A percentile compares a stretch with the other conserved stretches of the same genome.
Conservation (phyloP, 1,139 yeast species). For the Blastobotrys persicus region DNA sequence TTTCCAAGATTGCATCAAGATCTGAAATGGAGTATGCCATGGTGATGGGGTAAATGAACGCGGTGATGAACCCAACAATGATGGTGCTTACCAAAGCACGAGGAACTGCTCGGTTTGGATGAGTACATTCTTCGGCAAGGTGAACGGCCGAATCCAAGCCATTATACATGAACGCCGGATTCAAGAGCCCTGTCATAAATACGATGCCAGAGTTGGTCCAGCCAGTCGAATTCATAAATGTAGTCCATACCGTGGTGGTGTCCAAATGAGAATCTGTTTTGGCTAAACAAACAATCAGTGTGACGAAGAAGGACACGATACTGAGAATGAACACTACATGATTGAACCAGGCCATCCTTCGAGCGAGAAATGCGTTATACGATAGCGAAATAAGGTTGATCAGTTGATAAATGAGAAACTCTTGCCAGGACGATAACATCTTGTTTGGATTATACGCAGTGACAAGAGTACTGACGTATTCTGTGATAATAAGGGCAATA, state of each 20-base stretch:
- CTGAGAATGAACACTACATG: neutral
- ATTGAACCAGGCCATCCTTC: neutral
- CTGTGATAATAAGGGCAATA: neutral
- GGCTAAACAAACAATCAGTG: neutral
- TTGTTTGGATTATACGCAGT: neutral
- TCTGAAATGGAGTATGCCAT: constrained; percentile 58
- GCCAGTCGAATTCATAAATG: constrained; percentile 53
- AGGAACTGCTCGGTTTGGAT: constrained; percentile 53
- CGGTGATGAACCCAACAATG: constrained; percentile 54
- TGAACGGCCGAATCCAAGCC: constrained; percentile 63
- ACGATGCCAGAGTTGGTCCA: constrained; percentile 56
- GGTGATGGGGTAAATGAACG: constrained; percentile 52
- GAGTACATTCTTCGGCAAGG: constrained; percentile 55
- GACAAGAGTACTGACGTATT: neutral
- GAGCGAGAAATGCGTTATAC: neutral
- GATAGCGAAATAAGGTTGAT: neutral
- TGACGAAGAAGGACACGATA: neutral
- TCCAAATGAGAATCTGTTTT: neutral
- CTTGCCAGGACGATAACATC: neutral
- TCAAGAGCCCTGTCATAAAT: constrained; percentile 57
- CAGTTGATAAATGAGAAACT: neutral
- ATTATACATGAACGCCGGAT: constrained; percentile 56
- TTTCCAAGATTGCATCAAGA: constrained; percentile 44
- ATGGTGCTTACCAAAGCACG: constrained; percentile 56
- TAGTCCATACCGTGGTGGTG: constrained; percentile 42